Base-by-base conservation (phyloP, 2,329 filamentous ascomycete species). In the Berkeleyomyces rouxiae region DNA sequence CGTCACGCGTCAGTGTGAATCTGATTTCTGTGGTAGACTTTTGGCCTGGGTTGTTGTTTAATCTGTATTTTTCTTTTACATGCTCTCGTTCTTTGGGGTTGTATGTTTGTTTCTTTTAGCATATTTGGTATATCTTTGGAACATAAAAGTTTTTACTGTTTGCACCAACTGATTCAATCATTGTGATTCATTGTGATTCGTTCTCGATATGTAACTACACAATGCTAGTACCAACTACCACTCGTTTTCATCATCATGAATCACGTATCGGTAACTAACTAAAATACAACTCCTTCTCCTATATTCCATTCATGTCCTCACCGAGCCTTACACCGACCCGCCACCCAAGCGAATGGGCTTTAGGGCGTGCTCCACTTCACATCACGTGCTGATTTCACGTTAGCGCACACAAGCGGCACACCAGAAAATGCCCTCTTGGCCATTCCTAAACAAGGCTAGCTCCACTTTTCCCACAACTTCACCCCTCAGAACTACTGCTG, bases 381-480 rank as follows among this genome's bases (percentile, higher is more conserved):
- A 6, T 65, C 63, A 65, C 63, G 63, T 65, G 63, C 13, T 2
- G 23, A n/a, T 36, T 39, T 61, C 59, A 61, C 59, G 59, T 61
- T 61, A 40, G 47, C 63, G 60, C 63, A 65, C 63, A 65, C 63
- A 61, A 63, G 57, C 63, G 51, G 36, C 40, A 62, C 44, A 58
- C 55, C 49, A n/a, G 53, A 63, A 65, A 65, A 57, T 60, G 60
- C 63, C 63, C 60, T 63, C 44, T 59, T 55, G 51, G 53, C 63
- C 61, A 61, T 57, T 57, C 61, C 63, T 40, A 46, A 65, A 63
- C 39, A 59, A 62, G 63, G 37, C 42, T 40, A 60, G 61, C 58
- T 62, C 60, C 59, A 65, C 57, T 62, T 60, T 59, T 62, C 61
- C 46, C 63, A 65, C 63, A 65, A 65, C 57, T 65, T 65, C 57